These are phyloP conservation scores for Hortiboletus campestris DNA, from an alignment of 768 basidiomycete species.

Conservation along the genomic window DNA sequence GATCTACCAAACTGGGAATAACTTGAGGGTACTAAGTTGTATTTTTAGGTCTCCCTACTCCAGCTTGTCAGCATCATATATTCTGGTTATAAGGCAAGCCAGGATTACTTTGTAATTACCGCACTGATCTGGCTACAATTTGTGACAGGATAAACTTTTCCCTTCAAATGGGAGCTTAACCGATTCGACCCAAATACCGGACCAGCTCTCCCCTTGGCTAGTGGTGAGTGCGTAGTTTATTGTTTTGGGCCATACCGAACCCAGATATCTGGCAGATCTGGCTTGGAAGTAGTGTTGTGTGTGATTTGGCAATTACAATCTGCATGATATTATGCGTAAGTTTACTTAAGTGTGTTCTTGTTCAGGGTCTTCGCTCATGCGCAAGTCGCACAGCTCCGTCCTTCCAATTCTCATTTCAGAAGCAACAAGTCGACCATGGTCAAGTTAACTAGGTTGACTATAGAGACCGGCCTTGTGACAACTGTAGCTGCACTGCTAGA, in stretches of 20 bases:
- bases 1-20: not conserved
- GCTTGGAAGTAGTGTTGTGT: slow-evolving; percentile 19
- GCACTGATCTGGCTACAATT: not conserved
- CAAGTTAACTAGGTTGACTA: slow-evolving; percentile 20
- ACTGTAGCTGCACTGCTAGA: slow-evolving; percentile 17
- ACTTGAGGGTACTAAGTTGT: not conserved
- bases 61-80: slow-evolving; percentile 18
- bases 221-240: slow-evolving; percentile 4
- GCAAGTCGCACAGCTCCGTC: slow-evolving; percentile 9
- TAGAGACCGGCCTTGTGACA: slow-evolving; percentile 26
- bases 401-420: slow-evolving; percentile 4
- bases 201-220: slow-evolving; percentile 1
- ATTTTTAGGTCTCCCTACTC: slow-evolving; percentile 20
- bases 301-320: slow-evolving; percentile 19
- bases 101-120: not conserved
- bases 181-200: not conserved
- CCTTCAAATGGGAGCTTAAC: not conserved
- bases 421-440: not conserved
- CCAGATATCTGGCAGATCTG: slow-evolving; percentile 13
- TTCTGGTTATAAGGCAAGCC: not conserved
- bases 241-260: not conserved
- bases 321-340: slow-evolving; percentile 20
- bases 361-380: not conserved
- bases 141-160: not conserved
- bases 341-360: not conserved